Evolutionary conservation across 129 eudicot species (phyloP).

Genomic region (Arctium minus): DNA sequence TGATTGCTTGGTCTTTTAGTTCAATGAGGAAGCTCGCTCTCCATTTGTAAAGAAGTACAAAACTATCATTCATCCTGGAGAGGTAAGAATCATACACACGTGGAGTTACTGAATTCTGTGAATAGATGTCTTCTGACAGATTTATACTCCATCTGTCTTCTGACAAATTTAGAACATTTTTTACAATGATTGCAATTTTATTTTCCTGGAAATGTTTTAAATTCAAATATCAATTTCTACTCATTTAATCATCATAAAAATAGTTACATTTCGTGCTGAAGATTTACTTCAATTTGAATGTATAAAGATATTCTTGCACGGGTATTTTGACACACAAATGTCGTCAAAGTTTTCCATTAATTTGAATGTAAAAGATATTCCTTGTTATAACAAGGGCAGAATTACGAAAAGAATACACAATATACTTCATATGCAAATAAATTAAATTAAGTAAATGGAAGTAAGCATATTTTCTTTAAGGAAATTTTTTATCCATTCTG

Average conservation of each 20-base stretch:
- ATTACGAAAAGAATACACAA: no score
- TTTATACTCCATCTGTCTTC: background rate
- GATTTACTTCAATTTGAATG: background rate
- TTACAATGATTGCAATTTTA: background rate
- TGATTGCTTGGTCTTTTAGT: constrained; percentile 47
- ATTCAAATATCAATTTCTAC: background rate
- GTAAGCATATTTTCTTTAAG: no score
- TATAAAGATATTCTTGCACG: background rate
- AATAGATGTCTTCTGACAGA: background rate
- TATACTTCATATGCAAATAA: no score
- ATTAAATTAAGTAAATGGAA: no score
- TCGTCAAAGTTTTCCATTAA: background rate
- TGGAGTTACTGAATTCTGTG: background rate
- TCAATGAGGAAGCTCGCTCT: constrained; percentile 93
- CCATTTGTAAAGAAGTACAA: constrained; percentile 91
- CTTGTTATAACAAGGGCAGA: no score
- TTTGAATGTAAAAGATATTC: background rate
- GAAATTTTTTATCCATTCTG: no score
- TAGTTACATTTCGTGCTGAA: background rate
- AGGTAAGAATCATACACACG: constrained; percentile 43
- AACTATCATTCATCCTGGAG: constrained; percentile 98
- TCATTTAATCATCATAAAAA: background rate
- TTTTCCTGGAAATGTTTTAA: background rate
- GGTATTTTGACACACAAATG: background rate
- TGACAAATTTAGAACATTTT: background rate